A percentile compares a stretch with the other conserved stretches of the same genome.
phyloP scores from a whole-genome alignment of 768 basidiomycete species.

The Agaricus subrufescens region DNA sequence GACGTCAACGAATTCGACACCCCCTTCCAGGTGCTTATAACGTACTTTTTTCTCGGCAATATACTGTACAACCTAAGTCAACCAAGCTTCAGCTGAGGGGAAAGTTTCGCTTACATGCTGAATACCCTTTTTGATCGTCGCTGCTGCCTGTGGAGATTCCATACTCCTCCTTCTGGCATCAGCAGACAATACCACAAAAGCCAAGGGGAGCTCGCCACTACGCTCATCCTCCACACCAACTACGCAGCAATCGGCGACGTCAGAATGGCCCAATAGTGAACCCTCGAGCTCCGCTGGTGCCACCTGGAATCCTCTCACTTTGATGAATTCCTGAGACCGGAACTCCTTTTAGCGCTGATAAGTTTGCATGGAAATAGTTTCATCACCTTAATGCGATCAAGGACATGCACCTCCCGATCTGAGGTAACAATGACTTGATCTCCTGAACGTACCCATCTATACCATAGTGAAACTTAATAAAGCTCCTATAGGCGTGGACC shows the following conservation, averaged over 20 bases:
- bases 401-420: slow-evolving; percentile 48
- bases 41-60: slow-evolving; percentile 41
- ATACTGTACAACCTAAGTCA: slow-evolving; percentile 43
- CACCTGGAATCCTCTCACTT: slow-evolving; percentile 60
- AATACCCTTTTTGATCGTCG: slow-evolving; percentile 34
- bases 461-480: not conserved
- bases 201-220: slow-evolving; percentile 61
- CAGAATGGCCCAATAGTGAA: slow-evolving; percentile 39
- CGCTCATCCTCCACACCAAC: slow-evolving; percentile 57
- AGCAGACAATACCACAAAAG: slow-evolving; percentile 50
- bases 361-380: not conserved
- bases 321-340: slow-evolving; percentile 51
- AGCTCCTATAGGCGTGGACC: slow-evolving; percentile 1
- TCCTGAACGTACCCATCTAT: slow-evolving; percentile 60
- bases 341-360: not conserved
- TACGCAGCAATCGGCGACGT: slow-evolving; percentile 57
- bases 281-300: slow-evolving; percentile 56
- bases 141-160: slow-evolving; percentile 19
- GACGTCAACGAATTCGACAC: slow-evolving; percentile 30
- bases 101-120: slow-evolving; percentile 27
- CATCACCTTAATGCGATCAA: slow-evolving; percentile 57
- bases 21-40: slow-evolving; percentile 48
- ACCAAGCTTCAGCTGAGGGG: not conserved
- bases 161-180: slow-evolving; percentile 28
- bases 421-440: slow-evolving; percentile 51